A percentile compares a stretch with the other conserved stretches of the same genome.
Evolutionary conservation across 1,139 yeast genomes (phyloP).

Genomic region (Arxiozyma bovina): DNA sequence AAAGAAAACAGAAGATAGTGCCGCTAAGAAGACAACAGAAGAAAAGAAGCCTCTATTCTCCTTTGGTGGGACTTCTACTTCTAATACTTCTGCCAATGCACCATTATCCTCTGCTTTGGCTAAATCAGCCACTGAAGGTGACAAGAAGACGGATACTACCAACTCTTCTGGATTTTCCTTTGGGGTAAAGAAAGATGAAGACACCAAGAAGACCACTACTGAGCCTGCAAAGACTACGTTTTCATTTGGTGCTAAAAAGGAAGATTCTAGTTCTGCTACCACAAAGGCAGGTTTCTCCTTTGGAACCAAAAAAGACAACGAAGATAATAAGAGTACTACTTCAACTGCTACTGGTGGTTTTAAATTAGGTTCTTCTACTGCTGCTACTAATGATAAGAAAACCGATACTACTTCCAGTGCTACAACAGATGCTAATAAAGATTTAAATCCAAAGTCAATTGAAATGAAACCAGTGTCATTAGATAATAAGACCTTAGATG

Average conservation of each 20-base stretch:
- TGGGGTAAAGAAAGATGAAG: conserved; percentile 7
- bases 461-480: conserved; percentile 69
- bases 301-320: conserved; percentile 5
- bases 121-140: conserved; percentile 10
- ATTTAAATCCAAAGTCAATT: conserved; percentile 36
- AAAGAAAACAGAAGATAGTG: conserved; percentile 8
- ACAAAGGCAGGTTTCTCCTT: conserved; percentile 1
- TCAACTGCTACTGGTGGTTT: conserved; percentile 1
- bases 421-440: conserved; percentile 13
- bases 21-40: conserved; percentile 11
- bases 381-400: conserved; percentile 2
- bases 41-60: conserved; percentile 1
- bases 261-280: conserved; percentile 3
- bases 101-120: conserved; percentile 25
- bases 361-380: conserved; percentile 1
- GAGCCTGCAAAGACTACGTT: conserved; percentile 3
- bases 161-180: conserved; percentile 6
- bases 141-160: conserved; percentile 6
- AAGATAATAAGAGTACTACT: conserved; percentile 7
- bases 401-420: conserved; percentile 8
- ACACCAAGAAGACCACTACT: conserved; percentile 3
- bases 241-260: conserved; percentile 5
- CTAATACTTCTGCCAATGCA: conserved; percentile 6
- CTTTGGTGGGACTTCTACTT: background rate
- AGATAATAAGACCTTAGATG: conserved; percentile 87